Evolutionary conservation across 1,284 basidiomycete species (phyloP), one percentile per base, ranked within the genome.

Genomic region (Irpex sp.): DNA sequence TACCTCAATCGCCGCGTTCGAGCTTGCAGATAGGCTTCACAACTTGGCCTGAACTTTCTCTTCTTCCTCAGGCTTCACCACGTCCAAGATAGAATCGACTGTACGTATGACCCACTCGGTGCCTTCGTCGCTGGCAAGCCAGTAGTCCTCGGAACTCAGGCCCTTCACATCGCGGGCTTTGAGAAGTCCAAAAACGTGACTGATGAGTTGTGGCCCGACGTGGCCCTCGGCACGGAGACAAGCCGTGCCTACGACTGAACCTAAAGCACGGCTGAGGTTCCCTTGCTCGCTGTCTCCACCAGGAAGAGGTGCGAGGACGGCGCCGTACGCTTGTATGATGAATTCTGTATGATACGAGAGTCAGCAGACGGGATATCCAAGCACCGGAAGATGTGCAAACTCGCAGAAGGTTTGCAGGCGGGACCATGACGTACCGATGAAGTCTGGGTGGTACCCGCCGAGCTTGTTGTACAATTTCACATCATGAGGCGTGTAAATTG

Each of bases 301-400:
- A 68, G 90, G 83, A 69, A 91, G 76, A 70, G 92, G 93, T 61
- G 93, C 81, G 68, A 98, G 88, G 17, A 98, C 85, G 19, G 91
- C 81, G 66, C 95, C 95, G 77, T 99, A 99, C 65, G 88, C 86
- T 76, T 94, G 88, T 79, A 98, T 92, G 76, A 99, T 97, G 80
- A 97, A 97, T 65, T 92, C 91, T 93, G 70, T 21, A 71, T 62
- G 49, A 34, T 58, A 57, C 34, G 17, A 58, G 36, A 63, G 68
- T 59, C 48, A 56, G 62, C 48, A 40, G 56, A 38, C n/a, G 55
- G 19, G 67, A 68, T 65, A 65, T 69, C 59, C n/a, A n/a, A n/a
- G 44, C 11, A n/a, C 11, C 44, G 3, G 26, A 4, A 26, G 26
- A 4, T 26, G 26, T 26, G 26, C 3, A 26, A 26, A 26, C 2